phyloP scores from a whole-genome alignment of 192 early-diverging fungal species.

The Backusella mclennaniae region DNA sequence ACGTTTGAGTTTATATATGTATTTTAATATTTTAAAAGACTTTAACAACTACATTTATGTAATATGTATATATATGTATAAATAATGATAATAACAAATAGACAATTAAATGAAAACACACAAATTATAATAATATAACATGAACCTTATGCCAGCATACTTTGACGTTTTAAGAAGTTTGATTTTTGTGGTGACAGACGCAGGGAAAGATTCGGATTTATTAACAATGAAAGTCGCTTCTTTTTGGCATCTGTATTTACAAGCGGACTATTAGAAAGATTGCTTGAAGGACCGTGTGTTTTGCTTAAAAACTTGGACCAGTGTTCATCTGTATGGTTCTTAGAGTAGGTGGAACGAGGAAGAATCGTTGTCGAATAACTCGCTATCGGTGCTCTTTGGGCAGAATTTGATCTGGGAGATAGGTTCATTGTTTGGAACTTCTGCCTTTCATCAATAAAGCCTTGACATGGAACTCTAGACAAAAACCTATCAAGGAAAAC shows the following conservation, averaged over 20 bases:
- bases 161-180: slow-evolving; percentile 16
- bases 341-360: not conserved
- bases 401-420: not conserved
- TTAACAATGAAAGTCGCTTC: slow-evolving; percentile 2
- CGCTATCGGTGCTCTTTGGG: not conserved
- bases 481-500: not conserved
- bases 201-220: not conserved
- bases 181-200: slow-evolving; percentile 11
- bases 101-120: not conserved
- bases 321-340: not conserved
- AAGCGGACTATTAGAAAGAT: not conserved
- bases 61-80: slow-evolving; percentile 7
- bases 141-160: slow-evolving; percentile 8
- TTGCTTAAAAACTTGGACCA: not conserved
- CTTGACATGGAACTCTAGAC: not conserved
- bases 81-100: not conserved
- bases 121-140: not conserved
- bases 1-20: not conserved
- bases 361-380: not conserved
- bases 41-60: slow-evolving; percentile 5
- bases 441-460: not conserved
- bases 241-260: not conserved
- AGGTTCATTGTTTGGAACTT: not conserved
- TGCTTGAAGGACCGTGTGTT: not conserved
- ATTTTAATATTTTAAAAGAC: not conserved